phyloP scores from a whole-genome alignment of 495 filamentous ascomycete species.

The Xylaria bambusicola region DNA sequence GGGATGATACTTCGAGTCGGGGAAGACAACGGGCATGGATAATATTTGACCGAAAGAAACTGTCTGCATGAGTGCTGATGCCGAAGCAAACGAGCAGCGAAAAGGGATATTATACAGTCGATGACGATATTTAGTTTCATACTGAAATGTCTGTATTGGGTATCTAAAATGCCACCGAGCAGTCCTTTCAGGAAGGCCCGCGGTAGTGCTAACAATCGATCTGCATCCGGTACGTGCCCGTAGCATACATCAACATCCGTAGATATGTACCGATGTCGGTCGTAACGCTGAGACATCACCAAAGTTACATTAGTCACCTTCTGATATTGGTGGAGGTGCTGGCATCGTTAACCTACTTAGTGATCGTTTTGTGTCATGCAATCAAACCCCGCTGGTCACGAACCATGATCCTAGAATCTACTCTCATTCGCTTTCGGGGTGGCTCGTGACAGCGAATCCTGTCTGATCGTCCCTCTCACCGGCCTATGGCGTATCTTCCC shows the following conservation, averaged over 20 bases:
- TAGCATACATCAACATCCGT: background rate
- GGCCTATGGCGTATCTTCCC: background rate
- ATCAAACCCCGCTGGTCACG: background rate
- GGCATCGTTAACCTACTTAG: constrained; percentile 15
- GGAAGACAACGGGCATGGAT: constrained; percentile 2
- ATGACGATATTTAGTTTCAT: background rate
- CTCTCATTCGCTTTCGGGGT: background rate
- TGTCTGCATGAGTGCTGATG: background rate
- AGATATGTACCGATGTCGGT: background rate
- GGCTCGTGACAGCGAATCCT: background rate
- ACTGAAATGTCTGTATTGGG: constrained; percentile 9
- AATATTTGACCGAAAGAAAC: constrained; percentile 5
- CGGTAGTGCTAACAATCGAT: background rate
- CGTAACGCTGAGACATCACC: constrained; percentile 13
- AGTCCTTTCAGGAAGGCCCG: background rate
- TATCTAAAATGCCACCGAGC: constrained; percentile 1
- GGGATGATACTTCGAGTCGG: too few relatives aligned
- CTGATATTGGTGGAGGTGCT: background rate
- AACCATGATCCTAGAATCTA: background rate
- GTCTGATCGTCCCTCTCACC: background rate
- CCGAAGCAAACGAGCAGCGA: too few relatives aligned
- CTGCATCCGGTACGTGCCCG: background rate
- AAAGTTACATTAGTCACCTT: constrained; percentile 18
- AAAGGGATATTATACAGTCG: background rate
- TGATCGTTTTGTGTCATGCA: constrained; percentile 2